Evolutionary conservation across 1,284 basidiomycete genomes (phyloP).

Genomic region (Cerioporus squamosus): DNA sequence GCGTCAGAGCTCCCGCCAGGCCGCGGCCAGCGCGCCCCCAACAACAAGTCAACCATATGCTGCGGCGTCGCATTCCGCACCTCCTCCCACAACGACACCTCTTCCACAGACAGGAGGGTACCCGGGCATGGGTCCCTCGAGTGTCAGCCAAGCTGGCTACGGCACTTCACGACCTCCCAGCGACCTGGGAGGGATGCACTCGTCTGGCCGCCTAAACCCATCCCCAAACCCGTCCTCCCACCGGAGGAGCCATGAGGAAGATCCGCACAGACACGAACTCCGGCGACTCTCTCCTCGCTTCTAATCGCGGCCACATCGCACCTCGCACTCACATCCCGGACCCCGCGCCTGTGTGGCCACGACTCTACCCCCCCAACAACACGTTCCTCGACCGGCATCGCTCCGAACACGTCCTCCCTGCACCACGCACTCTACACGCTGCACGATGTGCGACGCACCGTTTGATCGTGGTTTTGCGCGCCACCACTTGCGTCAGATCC

Average conservation of each 20-base stretch:
- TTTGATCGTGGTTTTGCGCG: background rate
- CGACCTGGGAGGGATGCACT: slow-evolving; percentile 22
- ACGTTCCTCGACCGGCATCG: background rate
- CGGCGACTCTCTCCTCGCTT: slow-evolving; percentile 23
- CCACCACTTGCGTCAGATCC: background rate
- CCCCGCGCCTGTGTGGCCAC: slow-evolving; percentile 16
- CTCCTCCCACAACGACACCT: slow-evolving; percentile 11
- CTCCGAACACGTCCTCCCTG: background rate
- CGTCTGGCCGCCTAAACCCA: slow-evolving; percentile 22
- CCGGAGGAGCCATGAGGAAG: slow-evolving; percentile 28
- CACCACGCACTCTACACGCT: background rate
- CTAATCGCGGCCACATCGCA: slow-evolving; percentile 25
- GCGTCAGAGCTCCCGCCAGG: slow-evolving; percentile 73
- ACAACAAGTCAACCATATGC: slow-evolving; percentile 56
- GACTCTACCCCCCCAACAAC: slow-evolving; percentile 3
- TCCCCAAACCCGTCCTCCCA: slow-evolving; percentile 28
- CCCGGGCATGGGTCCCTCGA: slow-evolving; percentile 16
- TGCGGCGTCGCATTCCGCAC: slow-evolving; percentile 40
- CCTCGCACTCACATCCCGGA: slow-evolving; percentile 19
- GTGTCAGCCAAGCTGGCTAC: slow-evolving; percentile 25
- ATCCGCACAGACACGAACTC: slow-evolving; percentile 12
- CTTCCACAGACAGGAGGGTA: slow-evolving; percentile 19
- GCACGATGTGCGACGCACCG: background rate
- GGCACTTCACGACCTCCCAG: slow-evolving; percentile 20
- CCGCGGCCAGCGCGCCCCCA: slow-evolving; percentile 46